Base-by-base conservation (phyloP, 2,329 filamentous ascomycete genomes). In the Zasmidium cellare region DNA sequence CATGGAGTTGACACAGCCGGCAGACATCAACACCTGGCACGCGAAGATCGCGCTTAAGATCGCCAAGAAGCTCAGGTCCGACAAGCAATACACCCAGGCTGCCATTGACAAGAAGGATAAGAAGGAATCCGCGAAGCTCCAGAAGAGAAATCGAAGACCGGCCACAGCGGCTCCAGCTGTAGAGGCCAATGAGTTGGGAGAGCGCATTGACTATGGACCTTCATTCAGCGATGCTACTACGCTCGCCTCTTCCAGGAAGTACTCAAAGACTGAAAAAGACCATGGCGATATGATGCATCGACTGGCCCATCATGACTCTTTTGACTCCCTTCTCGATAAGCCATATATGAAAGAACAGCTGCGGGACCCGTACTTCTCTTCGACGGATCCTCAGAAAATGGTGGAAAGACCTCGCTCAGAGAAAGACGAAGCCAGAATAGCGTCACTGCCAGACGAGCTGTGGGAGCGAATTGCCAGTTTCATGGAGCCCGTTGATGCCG, bases 381-480 rank as follows among this genome's bases (percentile, higher is more conserved):
- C 51, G 41, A 24, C 47, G 16, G 48, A 51, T 19, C 51, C 31
- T 16, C 38, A 53, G 14, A 58, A 59, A 1, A 57, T 47, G 52
- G 44, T 56, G 24, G 51, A 51, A 16, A 57, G 55, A 44, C 55
- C 62, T 24, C 49, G 61, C n/a, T 65, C 61, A 25, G 57, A 57
- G 38, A 61, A 62, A 23, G 63, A 68, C 65, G 79, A 83, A 53
- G 63, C 64, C 6, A 67, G 77, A 16, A 73, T 84, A 31, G 75
- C 75, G 1, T 79, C 74, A 45, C 67, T 85, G 14, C 69, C 81
- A 3, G 61, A 72, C 1, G 67, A 70, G 2, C 58, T 83, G 2
- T 85, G 83, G 83, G 66, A 69, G 7, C 59, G 60, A 3, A 76
- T 84, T 41, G 69, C 76, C 12, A 67, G 65, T 9, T 75, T 74